Conservation (phyloP, 176 grass and related monocot genomes). For the Luzula sylvatica region DNA sequence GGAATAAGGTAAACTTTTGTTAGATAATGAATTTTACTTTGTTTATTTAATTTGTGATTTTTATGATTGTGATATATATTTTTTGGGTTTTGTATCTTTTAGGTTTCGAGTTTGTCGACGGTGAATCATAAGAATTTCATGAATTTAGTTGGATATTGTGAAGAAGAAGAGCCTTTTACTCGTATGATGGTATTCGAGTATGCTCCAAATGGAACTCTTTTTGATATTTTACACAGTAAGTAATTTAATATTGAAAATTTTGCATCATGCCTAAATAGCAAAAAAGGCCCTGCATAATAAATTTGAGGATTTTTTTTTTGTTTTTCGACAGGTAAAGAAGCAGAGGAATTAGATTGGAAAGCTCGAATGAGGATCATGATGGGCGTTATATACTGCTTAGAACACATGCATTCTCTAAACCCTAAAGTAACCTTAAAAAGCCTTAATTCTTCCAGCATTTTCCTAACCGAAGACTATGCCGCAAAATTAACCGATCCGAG, state of each 20-base stretch:
- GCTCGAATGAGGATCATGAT: constrained; percentile 50
- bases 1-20: constrained; percentile 42
- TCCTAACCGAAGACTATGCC: constrained; percentile 78
- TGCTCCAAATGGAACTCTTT: constrained; percentile 78
- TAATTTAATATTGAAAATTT: not conserved
- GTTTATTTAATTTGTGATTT: constrained; percentile 1
- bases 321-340: constrained; percentile 97
- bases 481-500: constrained; percentile 53
- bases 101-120: constrained; percentile 48
- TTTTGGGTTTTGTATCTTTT: constrained; percentile 13
- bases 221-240: constrained; percentile 80
- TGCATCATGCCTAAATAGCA: not conserved
- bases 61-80: too few species aligned
- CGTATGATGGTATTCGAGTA: constrained; percentile 96
- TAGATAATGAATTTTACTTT: not conserved
- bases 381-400: constrained; percentile 69
- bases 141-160: constrained; percentile 78
- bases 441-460: constrained; percentile 54
- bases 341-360: constrained; percentile 68
- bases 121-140: constrained; percentile 85
- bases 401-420: constrained; percentile 41
- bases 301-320: constrained; percentile 1
- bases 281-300: not conserved
- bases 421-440: constrained; percentile 37
- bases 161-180: constrained; percentile 73